Base-by-base conservation (phyloP, 768 basidiomycete species). In the Austroboletus eburneus region DNA sequence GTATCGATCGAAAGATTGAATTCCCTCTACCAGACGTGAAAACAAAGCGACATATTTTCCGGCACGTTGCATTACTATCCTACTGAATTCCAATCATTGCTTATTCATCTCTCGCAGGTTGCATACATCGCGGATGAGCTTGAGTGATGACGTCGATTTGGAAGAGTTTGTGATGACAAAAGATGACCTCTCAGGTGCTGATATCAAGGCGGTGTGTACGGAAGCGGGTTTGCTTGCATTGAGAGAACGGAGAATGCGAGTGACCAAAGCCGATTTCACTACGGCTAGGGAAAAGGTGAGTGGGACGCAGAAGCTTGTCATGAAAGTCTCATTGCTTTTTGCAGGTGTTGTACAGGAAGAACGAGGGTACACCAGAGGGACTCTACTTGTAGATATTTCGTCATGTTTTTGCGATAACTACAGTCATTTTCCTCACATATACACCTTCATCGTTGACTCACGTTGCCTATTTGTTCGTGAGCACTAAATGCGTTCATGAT, bases 161-260 rank as follows among this genome's bases (percentile, higher is more conserved):
- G 95, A 98, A 63, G 95, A 98, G 66, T 91, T 91, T 59, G 83
- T 99, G 46, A 87, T 87, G 72, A 85, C 87, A 23, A 98, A 98
- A 68, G 96, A 99, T 57, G 95, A 97, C 59, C 71, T 96, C 18
- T 91, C 89, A 12, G 96, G 96, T 38, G 96, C 96, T 2, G 96
- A 99, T 61, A 98, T 99, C 76, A 98, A 98, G 72, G 96, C 95
- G 2, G 91, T 98, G 5, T 97, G 94, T 65, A 98, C 96, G 6
- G 96, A 99, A 64, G 95, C 96, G n/a, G 96, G 96, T 55, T 68
- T 99, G 42, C 75, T 98, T 27, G 96, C 96, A 5, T 73, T 99
- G 49, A 79, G 96, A 54, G 96, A 99, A 66, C 77, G 96, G 45
- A 77, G 96, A 51, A 98, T 94, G 92, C 76, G 88, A 62, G 95